Base-by-base conservation (phyloP, 768 basidiomycete genomes). In the Serendipita sp. region DNA sequence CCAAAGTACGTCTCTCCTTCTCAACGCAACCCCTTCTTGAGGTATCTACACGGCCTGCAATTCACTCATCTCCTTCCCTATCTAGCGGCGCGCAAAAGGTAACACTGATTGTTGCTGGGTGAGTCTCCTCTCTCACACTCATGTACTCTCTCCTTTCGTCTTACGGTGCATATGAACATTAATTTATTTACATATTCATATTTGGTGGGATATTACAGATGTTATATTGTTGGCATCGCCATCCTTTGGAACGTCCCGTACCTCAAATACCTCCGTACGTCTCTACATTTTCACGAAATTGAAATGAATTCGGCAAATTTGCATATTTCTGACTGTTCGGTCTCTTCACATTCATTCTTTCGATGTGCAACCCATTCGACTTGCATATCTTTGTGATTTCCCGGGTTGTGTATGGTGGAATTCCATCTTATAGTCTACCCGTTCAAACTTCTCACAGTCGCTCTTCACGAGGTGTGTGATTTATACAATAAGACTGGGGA, bases 381-480 rank as follows among this genome's bases (percentile, higher is more conserved):
- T 23, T 23, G 23, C 23, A 23, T 23, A 23, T 23, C 23, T 23
- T 23, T 23, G 23, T 23, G 23, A 23, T 23, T 23, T 23, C 23
- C 23, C 32, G 48, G 11, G 65, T 62, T 46, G 35, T 28, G 15
- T 63, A 13, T 11, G 5, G 32, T 5, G 62, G 66, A 47, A 60
- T n/a, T 62, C 28, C 60, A 68, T 18, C 63, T 63, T 48, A 18
- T 64, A 91, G 89, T 92, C 71, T 92, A 92, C 73, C 91, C 90
- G 3, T 92, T 92, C 81, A 92, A 92, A 70, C 73, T 91, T 63
- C 79, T 91, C 62, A 91, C 90, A 1, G 90, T 92, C 54, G 90
- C 90, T 56, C 91, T 92, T 71, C 90, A 92, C 74, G 90, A 92
- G 77, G 89, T 86, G 68, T 66, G 73, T 7, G 13, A 69, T 30